These are phyloP conservation scores for Zostera marina DNA, from an alignment of 116 monocot genomes.

Conservation along the genomic window DNA sequence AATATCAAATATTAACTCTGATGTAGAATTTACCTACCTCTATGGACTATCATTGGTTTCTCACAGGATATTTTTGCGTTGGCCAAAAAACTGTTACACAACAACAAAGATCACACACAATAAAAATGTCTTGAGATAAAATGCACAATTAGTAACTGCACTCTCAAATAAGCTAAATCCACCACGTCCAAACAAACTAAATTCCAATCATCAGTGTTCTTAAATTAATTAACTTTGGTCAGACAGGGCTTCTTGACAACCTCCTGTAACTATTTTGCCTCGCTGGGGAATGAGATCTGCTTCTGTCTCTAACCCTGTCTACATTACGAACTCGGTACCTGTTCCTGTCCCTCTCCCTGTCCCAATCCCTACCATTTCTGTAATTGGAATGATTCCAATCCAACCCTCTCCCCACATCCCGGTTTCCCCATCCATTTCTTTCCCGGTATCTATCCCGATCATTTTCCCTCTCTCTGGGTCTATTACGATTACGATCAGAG, in stretches of 20 bases:
- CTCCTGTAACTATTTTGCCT: constrained; percentile 31
- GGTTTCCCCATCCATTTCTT: constrained; percentile 33
- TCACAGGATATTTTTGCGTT: constrained; percentile 15
- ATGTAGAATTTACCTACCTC: constrained; percentile 38
- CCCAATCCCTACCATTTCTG: constrained; percentile 65
- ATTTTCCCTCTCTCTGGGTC: constrained; percentile 16
- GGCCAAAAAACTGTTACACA: constrained; percentile 48
- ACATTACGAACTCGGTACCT: constrained; percentile 29
- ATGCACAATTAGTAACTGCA: constrained; percentile 7
- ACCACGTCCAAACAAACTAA: constrained; percentile 39
- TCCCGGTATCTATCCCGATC: constrained; percentile 49
- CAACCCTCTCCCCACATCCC: constrained; percentile 38
- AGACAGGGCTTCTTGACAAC: constrained; percentile 33
- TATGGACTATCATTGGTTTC: constrained; percentile 15
- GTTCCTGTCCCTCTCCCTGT: constrained; percentile 53
- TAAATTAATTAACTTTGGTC: constrained; percentile 10
- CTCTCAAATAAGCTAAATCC: constrained; percentile 28
- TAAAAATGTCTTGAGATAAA: constrained; percentile 2
- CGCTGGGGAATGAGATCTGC: constrained; percentile 72
- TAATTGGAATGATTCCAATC: constrained; percentile 27
- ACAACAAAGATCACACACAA: constrained; percentile 25
- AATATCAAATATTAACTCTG: too few species aligned
- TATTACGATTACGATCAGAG: constrained; percentile 22
- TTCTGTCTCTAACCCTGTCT: constrained; percentile 42
- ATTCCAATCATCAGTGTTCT: background rate